Evolutionary conservation across 441 rosid genomes (phyloP).

Genomic region (Erodium trifolium): DNA sequence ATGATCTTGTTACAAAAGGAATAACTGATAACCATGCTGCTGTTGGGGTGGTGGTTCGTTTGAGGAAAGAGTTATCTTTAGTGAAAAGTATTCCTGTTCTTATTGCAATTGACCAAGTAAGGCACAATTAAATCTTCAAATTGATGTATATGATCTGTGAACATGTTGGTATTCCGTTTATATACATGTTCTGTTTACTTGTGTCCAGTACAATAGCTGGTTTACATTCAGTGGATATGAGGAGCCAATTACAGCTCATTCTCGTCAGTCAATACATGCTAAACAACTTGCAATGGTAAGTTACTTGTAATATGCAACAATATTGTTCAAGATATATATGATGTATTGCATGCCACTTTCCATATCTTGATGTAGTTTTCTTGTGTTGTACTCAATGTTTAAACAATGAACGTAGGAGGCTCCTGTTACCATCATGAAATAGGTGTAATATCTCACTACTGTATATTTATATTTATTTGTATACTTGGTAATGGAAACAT

Average conservation of each 20-base stretch:
- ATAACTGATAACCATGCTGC: constrained; percentile 77
- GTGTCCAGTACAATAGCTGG: constrained; percentile 82
- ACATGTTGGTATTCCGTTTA: constrained; percentile 12
- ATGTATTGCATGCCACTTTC: background rate
- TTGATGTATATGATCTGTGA: constrained; percentile 5
- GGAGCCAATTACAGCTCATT: constrained; percentile 68
- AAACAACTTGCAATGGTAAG: constrained; percentile 76
- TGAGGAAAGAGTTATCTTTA: constrained; percentile 81
- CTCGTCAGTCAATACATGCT: constrained; percentile 72
- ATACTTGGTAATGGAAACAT: constrained; percentile 2
- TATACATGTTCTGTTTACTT: constrained; percentile 21
- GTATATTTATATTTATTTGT: background rate
- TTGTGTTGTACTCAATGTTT: background rate
- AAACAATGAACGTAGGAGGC: background rate
- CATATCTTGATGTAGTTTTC: background rate
- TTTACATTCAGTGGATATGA: constrained; percentile 89
- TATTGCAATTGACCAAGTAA: constrained; percentile 89
- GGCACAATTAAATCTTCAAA: constrained; percentile 17
- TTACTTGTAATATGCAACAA: constrained; percentile 3
- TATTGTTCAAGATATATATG: background rate
- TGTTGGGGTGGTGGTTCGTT: constrained; percentile 66
- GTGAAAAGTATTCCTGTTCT: constrained; percentile 84
- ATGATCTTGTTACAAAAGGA: constrained; percentile 77
- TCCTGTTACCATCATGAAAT: background rate
- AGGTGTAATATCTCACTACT: background rate